Evolutionary conservation across 495 filamentous ascomycete genomes (phyloP).

Genomic region (Penicillium macrosclerotiorum): DNA sequence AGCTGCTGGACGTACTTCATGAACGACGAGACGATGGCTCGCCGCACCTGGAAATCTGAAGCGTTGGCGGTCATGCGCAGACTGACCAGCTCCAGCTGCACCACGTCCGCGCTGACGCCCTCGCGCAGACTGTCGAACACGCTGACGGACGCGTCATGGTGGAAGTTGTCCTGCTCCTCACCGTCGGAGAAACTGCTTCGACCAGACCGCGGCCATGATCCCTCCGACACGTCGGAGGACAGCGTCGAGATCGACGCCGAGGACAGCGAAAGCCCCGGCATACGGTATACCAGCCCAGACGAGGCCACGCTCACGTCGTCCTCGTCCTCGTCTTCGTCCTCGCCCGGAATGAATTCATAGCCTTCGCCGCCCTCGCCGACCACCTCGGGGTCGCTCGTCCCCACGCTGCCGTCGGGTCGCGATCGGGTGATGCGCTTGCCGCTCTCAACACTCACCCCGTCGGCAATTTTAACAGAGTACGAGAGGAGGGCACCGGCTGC

Average conservation of each 20-base stretch:
- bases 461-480: constrained; percentile 68
- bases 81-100: constrained; percentile 85
- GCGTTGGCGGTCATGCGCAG: constrained; percentile 87
- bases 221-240: constrained; percentile 48
- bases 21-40: constrained; percentile 80
- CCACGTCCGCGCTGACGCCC: constrained; percentile 73
- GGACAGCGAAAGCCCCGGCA: constrained; percentile 66
- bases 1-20: constrained; percentile 77
- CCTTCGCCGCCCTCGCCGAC: constrained; percentile 47
- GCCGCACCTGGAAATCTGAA: constrained; percentile 80
- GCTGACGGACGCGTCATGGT: constrained; percentile 80
- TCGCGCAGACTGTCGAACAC: constrained; percentile 78
- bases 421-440: constrained; percentile 56
- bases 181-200: constrained; percentile 58
- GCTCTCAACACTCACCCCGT: constrained; percentile 52
- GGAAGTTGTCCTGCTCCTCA: constrained; percentile 67
- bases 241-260: constrained; percentile 76
- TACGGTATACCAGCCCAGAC: constrained; percentile 66
- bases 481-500: constrained; percentile 76
- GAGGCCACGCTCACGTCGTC: constrained; percentile 43
- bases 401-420: constrained; percentile 44
- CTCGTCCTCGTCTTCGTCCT: constrained; percentile 52
- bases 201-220: constrained; percentile 50
- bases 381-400: constrained; percentile 48
- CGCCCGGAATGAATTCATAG: constrained; percentile 48